Evolutionary conservation across 305 asterid species (phyloP).

Genomic region (Fraxinus greggii): DNA sequence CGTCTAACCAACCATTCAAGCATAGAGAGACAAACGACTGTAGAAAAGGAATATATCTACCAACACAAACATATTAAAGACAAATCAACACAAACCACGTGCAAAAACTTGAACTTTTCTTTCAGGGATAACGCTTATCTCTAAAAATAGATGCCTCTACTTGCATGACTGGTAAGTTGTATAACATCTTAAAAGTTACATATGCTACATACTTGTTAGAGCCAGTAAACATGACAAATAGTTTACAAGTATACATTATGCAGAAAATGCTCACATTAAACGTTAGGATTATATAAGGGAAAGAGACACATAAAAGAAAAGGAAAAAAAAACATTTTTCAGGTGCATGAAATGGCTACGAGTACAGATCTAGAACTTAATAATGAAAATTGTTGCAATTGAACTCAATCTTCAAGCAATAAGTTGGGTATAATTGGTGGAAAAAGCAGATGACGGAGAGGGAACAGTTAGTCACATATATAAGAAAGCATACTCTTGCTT

Average conservation of each 20-base stretch:
- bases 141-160: neutral
- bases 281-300: neutral
- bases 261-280: neutral
- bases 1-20: neutral
- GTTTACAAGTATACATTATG: neutral
- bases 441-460: neutral
- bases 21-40: constrained; percentile 1
- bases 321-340: neutral
- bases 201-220: neutral
- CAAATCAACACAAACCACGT: constrained; percentile 2
- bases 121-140: neutral
- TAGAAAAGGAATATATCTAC: constrained; percentile 8
- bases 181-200: neutral
- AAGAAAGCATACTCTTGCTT: neutral
- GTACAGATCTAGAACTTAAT: neutral
- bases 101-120: neutral
- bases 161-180: neutral
- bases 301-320: neutral
- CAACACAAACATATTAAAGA: neutral
- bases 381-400: neutral
- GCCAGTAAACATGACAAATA: neutral
- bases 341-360: neutral
- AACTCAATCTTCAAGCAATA: neutral
- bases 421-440: neutral
- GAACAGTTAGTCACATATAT: neutral